Base-by-base conservation (phyloP, 2,329 filamentous ascomycete genomes). In the Aspergillus pseudonomiae region DNA sequence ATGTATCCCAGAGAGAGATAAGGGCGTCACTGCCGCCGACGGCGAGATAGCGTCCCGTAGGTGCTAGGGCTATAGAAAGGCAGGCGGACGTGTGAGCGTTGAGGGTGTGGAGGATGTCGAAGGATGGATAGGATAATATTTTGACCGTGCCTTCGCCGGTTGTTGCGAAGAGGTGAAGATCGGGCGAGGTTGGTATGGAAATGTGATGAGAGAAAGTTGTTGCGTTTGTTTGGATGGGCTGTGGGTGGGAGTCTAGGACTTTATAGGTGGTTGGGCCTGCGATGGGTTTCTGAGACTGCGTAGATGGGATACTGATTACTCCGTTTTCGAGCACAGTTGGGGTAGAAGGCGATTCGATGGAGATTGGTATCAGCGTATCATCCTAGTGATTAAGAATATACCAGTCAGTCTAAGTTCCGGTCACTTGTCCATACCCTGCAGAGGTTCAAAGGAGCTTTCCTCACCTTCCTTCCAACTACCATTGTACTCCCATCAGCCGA, bases 1-100 rank as follows among this genome's bases (percentile, higher is more conserved):
- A 81, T 5, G 82, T 84, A 70, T 84, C 82, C 81, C 81, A 84
- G 34, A 84, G 78, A 14, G 81, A 81, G 55, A 84, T 82, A 36
- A 84, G 74, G 12, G 82, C 80, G 69, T 84, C 82, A 58, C 79
- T 80, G 36, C 81, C 82, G 43, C 81, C 82, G 26, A 83, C 73
- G 24, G 82, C 82, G 28, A 84, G 75, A 67, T 84, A 83, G 62
- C 81, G 81, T 55, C 80, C 80, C 30, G 77, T 81, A 1, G 82
- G 82, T 14, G 79, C 78, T 34, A 82, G 80, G 14, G 79, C 71
- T 50, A 83, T 76, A 34, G 80, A 79, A 55, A 79, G 76, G 62
- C 81, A 83, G 61, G 82, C 77, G 6, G 81, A 83, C 10, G 81
- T 83, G 69, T 83, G 82, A 9, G 81, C 81, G 63, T 81, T 76